Evolutionary conservation across 495 filamentous ascomycete species (phyloP), one percentile per base, ranked within the genome.

Genomic region (Penicillium cosmopolitanum): DNA sequence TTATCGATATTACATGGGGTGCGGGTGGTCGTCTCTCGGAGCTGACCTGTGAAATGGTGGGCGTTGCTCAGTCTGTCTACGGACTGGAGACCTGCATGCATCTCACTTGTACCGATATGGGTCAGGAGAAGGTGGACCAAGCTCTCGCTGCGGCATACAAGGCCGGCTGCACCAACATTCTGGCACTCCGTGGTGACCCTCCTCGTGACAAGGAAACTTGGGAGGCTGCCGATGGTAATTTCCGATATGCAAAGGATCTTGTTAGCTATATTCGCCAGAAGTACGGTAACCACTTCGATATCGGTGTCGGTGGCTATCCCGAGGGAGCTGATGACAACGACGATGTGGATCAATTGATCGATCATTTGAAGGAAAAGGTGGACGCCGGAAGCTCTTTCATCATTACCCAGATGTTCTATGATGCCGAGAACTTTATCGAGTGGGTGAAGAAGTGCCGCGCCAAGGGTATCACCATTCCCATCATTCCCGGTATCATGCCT

Each of bases 41-140:
- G 60, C 78, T 99, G 68, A 99, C 96, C 11, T 93, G 89, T 73
- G 96, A 99, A 68, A 99, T 99, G 96, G 94, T 99, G 55, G 87
- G 89, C 51, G 91, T 96, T 55, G 95, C 96, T 44, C 96, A 99
- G 75, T 90, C 93, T n/a, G 91, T 92, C 42, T 94, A 96, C 69
- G 96, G 96, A 8, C 80, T 99, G 44, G 96, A 99, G 79, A 98
- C 96, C 8, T 97, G 93, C 76, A 99, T 99, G 96, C 96, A 99
- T 68, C 77, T 99, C 63, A 99, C 96, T 2, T 99, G 96, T 74
- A 99, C 96, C 43, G 96, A 97, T 70, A 99, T 99, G 96, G 91
- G 88, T 10, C 83, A 84, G 66, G 89, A 90, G 25, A 96, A 92
- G 75, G 88, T 99, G 59, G 91, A 98, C 66, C 84, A 89, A 28